Evolutionary conservation across 768 basidiomycete genomes (phyloP).

Genomic region (Suillus placidus): DNA sequence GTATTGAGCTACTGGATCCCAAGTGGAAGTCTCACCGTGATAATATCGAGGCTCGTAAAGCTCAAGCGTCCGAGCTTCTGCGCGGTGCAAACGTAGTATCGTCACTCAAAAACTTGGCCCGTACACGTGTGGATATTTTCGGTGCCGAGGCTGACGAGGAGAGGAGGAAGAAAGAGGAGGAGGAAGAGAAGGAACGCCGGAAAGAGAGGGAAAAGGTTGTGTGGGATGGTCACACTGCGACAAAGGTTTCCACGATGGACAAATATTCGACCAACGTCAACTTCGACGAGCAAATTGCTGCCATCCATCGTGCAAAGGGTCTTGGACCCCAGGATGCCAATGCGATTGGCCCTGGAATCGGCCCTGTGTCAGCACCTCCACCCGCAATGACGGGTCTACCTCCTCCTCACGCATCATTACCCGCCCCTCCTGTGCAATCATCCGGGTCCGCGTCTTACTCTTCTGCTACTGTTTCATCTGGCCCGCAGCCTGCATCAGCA

Average conservation of each 20-base stretch:
- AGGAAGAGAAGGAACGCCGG: conserved; percentile 76
- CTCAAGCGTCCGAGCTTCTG: conserved; percentile 84
- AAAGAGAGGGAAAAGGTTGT: conserved; percentile 94
- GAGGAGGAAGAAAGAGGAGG: conserved; percentile 82
- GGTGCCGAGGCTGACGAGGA: conserved; percentile 94
- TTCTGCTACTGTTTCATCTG: conserved; percentile 88
- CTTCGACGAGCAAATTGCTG: conserved; percentile 97
- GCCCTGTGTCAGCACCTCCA: conserved; percentile 73
- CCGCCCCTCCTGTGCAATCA: conserved; percentile 62
- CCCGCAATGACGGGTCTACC: conserved; percentile 64
- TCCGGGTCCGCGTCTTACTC: conserved; percentile 53
- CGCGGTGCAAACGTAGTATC: conserved; percentile 93
- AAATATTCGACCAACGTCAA: conserved; percentile 93
- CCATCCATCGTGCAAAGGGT: conserved; percentile 92
- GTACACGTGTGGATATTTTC: conserved; percentile 97
- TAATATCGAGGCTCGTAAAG: conserved; percentile 84
- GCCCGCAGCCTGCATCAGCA: conserved; percentile 85
- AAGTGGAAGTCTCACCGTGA: conserved; percentile 98
- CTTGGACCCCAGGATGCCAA: conserved; percentile 80
- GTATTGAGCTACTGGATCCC: conserved; percentile 96
- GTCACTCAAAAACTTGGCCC: conserved; percentile 90
- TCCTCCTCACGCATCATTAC: conserved; percentile 71
- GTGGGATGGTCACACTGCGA: conserved; percentile 98
- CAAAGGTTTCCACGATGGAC: conserved; percentile 89
- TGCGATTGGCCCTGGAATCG: conserved; percentile 87